Base-by-base conservation (phyloP, 2,329 filamentous ascomycete species). In the Niveomyces coronatus region DNA sequence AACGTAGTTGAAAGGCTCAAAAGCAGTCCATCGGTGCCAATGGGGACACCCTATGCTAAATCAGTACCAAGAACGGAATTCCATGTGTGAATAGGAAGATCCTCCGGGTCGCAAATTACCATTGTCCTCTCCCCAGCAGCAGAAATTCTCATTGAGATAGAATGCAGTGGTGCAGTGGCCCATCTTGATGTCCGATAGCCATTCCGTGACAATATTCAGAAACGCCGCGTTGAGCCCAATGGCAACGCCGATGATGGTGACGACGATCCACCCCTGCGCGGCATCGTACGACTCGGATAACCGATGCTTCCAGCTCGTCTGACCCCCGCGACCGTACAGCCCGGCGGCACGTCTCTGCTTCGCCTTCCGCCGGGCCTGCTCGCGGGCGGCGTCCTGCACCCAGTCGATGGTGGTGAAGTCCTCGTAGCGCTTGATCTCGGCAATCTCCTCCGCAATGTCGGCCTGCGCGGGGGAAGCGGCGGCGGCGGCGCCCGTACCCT, bases 391-490 rank as follows among this genome's bases (percentile, higher is more conserved):
- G 72, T 98, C 91, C 59, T 98, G 89, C 1, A 98, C 89, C 91
- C 91, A 98, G 62, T 98, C 91, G 73, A 91, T 91, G 1, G 91
- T 98, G 5, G 88, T 94, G 57, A 98, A 98, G 63, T 98, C 91
- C 73, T 94, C 91, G 64, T 98, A 98, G 64, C 89, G 76, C 65
- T 95, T 95, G 57, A 98, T 96, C 67, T 95, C 83, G 18, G 84
- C 88, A 55, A 98, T 94, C 64, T 98, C 91, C 55, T 96, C 88
- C 44, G 87, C 83, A 48, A 94, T 85, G 45, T 81, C 76, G 44
- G 80, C 74, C 52, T 84, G 76, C 39, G 70, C 76, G 19, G 67
- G 68, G 9, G 56, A n/a, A n/a, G n/a, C n/a, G n/a, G n/a, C n/a
- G n/a, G n/a, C n/a, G n/a, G n/a, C n/a, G n/a, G n/a, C 59, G 24